Evolutionary conservation across 192 early-diverging fungal genomes (phyloP), one percentile per base, ranked within the genome.

Genomic region (Rhizophagus clarus): DNA sequence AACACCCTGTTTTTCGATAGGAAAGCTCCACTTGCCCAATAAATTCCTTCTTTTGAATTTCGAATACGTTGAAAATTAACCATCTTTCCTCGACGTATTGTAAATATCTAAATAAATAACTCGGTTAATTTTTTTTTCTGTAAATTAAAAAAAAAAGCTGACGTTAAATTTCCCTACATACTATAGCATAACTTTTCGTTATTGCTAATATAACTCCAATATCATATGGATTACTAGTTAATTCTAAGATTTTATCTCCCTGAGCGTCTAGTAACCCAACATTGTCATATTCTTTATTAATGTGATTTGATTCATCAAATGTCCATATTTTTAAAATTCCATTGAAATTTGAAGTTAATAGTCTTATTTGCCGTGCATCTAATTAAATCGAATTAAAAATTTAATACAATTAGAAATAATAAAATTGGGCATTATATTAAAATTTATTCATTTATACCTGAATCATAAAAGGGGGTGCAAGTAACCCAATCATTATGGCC

Each of bases 401-500:
- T 61, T 64, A 5, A 22, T 17, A 42, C 17, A 34, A 71, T 71
- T 2, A 37, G 9, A 76, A 63, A 76, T 45, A 45, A 22, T 11
- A 3, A 63, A 12, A 34, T 17, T 14, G 10, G 29, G 34, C n/a
- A 47, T 62, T 56, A 37, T 40, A 5, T 40, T 80, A 37, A n/a
- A 28, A 74, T 67, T 34, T 7, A 7, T 40, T 28, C 3, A 32
- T 77, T 77, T 84, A n/a, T n/a, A 90, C 89, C 86, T 66, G 83
- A 79, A 40, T 83, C 86, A 81, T 85, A 86, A 32, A 88, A 80
- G 17, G 81, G 72, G 15, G 88, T 89, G 73, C 87, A 88, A 40
- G 82, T 77, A 14, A 87, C 87, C 90, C 90, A 91, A 67, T 89
- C 85, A 34, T 83, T 62, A 72, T 91, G 90, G 2, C 88, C 88